A percentile compares a stretch with the other conserved stretches of the same genome.
Evolutionary conservation across 768 basidiomycete genomes (phyloP).

Genomic region (Melanogaster broomeanus): DNA sequence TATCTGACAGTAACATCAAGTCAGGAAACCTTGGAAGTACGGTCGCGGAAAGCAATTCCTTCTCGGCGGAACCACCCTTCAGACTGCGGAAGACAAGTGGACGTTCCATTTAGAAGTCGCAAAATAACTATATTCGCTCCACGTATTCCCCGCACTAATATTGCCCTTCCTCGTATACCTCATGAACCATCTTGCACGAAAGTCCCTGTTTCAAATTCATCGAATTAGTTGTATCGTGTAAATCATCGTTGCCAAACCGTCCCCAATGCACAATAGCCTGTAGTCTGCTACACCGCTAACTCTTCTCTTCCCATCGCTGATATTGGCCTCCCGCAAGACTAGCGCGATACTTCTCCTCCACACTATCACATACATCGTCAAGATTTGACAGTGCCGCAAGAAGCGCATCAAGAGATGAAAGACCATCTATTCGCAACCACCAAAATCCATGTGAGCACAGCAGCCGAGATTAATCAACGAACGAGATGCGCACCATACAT

Average conservation of each 20-base stretch:
- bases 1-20: constrained; percentile 11
- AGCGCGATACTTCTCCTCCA: constrained; percentile 66
- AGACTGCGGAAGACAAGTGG: constrained; percentile 29
- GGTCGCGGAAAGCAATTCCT: constrained; percentile 29
- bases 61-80: constrained; percentile 17
- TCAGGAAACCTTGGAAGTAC: constrained; percentile 28
- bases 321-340: constrained; percentile 57
- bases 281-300: constrained; percentile 32
- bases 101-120: constrained; percentile 19
- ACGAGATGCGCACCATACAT: constrained; percentile 83
- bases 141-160: background rate
- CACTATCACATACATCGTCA: constrained; percentile 69
- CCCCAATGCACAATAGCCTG: background rate
- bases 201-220: constrained; percentile 1
- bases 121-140: background rate
- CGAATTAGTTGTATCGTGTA: background rate
- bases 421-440: constrained; percentile 55
- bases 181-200: background rate
- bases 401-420: constrained; percentile 85
- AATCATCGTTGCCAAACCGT: constrained; percentile 2
- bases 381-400: constrained; percentile 75
- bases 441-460: background rate
- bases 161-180: background rate
- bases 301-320: constrained; percentile 72
- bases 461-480: background rate